A percentile compares a stretch with the other conserved stretches of the same genome.
These are phyloP conservation scores for Botrytis byssoidea DNA, from an alignment of 2,329 filamentous ascomycete genomes.

Conservation along the genomic window DNA sequence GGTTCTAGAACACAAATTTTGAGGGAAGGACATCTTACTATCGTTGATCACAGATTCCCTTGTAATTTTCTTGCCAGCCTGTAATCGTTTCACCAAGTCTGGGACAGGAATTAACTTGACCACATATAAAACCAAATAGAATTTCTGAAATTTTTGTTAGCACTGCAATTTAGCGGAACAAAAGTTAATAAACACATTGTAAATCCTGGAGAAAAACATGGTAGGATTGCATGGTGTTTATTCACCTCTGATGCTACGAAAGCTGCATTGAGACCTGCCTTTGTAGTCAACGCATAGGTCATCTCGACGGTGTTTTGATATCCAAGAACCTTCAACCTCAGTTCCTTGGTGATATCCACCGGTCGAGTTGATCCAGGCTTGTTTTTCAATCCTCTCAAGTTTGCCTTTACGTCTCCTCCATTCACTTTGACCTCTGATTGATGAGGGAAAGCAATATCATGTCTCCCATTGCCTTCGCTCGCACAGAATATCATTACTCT, in stretches of 20 bases:
- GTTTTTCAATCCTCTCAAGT: constrained; percentile 91
- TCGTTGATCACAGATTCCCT: constrained; percentile 81
- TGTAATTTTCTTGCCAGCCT: constrained; percentile 67
- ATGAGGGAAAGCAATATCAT: constrained; percentile 85
- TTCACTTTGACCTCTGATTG: constrained; percentile 94
- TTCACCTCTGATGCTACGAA: constrained; percentile 23
- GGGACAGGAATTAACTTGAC: constrained; percentile 72
- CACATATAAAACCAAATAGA: constrained; percentile 69
- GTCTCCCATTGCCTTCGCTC: constrained; percentile 57
- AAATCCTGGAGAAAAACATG: constrained; percentile 22
- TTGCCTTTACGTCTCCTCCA: constrained; percentile 83
- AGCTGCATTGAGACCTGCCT: constrained; percentile 54
- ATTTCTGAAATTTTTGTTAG: constrained; percentile 55
- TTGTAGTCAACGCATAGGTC: constrained; percentile 87
- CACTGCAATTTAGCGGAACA: background rate
- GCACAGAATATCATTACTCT: constrained; percentile 84
- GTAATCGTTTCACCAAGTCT: constrained; percentile 67
- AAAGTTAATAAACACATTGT: constrained; percentile 1
- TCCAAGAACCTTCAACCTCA: constrained; percentile 64
- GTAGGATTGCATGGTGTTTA: constrained; percentile 25
- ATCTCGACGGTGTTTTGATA: constrained; percentile 79
- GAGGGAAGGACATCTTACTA: constrained; percentile 53
- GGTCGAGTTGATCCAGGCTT: constrained; percentile 93
- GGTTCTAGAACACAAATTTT: background rate
- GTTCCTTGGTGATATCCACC: constrained; percentile 78